Evolutionary conservation across 192 early-diverging fungal species (phyloP).

Genomic region (Geranomyces michiganensis): DNA sequence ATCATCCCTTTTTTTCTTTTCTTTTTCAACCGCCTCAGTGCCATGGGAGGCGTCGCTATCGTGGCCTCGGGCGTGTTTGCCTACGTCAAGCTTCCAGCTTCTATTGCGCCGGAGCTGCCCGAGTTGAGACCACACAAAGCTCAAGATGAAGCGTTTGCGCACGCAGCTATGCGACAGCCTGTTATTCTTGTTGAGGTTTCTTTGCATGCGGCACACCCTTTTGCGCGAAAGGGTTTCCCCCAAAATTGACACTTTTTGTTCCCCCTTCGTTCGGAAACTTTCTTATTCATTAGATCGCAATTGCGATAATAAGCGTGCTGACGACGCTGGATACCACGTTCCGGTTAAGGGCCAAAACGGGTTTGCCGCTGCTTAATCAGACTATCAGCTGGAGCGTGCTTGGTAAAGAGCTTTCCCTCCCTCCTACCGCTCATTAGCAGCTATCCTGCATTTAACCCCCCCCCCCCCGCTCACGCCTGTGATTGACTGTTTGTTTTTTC

Average conservation of each 20-base stretch:
- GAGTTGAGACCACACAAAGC: not conserved
- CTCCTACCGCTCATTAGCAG: not conserved
- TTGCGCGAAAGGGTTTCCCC: not conserved
- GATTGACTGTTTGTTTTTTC: too few relatives aligned
- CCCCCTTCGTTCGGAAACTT: not conserved
- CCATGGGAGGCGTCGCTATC: constrained; percentile 40
- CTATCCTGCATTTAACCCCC: too few relatives aligned
- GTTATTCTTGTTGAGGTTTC: not conserved
- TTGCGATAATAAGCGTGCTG: constrained; percentile 59
- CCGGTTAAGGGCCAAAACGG: constrained; percentile 59
- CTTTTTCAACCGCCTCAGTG: not conserved
- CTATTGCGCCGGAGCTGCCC: constrained; percentile 23
- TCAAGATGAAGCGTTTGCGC: not conserved
- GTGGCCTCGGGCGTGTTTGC: constrained; percentile 34
- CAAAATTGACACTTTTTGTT: not conserved
- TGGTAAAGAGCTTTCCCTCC: constrained; percentile 43
- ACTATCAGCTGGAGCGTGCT: constrained; percentile 67
- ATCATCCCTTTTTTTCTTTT: too few relatives aligned
- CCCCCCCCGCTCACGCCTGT: not conserved
- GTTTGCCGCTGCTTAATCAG: constrained; percentile 73
- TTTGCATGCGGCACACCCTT: not conserved
- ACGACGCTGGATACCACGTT: constrained; percentile 66
- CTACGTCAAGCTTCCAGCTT: constrained; percentile 29
- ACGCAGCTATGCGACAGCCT: not conserved
- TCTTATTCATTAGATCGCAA: constrained; percentile 49